These are phyloP conservation scores for Amaranthus palmeri DNA, from an alignment of 148 eudicot genomes.

Conservation along the genomic window DNA sequence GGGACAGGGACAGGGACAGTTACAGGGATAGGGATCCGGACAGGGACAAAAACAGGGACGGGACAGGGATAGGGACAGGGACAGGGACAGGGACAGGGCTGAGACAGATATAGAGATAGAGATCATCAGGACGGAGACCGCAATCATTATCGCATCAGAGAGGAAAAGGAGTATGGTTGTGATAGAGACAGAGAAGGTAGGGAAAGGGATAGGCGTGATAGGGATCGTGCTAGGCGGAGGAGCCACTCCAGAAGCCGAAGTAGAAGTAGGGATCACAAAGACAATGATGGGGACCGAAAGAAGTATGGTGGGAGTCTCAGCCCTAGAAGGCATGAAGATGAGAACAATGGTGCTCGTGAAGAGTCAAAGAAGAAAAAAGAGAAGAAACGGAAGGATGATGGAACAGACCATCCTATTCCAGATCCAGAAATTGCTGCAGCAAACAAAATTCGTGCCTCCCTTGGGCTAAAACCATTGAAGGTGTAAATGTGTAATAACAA, in stretches of 20 bases:
- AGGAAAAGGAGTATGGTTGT: constrained; percentile 59
- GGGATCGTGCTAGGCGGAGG: constrained; percentile 72
- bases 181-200: constrained; percentile 54
- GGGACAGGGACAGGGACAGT: constrained; percentile 42
- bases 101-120: no score
- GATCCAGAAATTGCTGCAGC: constrained; percentile 94
- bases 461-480: constrained; percentile 72
- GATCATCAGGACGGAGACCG: constrained; percentile 26
- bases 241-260: constrained; percentile 88
- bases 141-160: constrained; percentile 54
- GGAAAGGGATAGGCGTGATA: constrained; percentile 69
- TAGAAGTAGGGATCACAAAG: constrained; percentile 71
- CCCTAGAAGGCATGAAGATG: constrained; percentile 63
- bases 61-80: constrained; percentile 44
- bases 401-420: constrained; percentile 92
- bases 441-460: constrained; percentile 59
- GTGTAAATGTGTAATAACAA: constrained; percentile 14
- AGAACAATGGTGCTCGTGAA: constrained; percentile 37
- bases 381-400: constrained; percentile 73
- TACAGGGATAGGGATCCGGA: constrained; percentile 41
- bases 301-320: constrained; percentile 57
- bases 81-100: constrained; percentile 36
- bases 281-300: constrained; percentile 59
- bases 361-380: constrained; percentile 49
- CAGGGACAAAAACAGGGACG: constrained; percentile 42